Conservation (phyloP, 2,329 filamentous ascomycete genomes). For the Pseudogymnoascus sp. region DNA sequence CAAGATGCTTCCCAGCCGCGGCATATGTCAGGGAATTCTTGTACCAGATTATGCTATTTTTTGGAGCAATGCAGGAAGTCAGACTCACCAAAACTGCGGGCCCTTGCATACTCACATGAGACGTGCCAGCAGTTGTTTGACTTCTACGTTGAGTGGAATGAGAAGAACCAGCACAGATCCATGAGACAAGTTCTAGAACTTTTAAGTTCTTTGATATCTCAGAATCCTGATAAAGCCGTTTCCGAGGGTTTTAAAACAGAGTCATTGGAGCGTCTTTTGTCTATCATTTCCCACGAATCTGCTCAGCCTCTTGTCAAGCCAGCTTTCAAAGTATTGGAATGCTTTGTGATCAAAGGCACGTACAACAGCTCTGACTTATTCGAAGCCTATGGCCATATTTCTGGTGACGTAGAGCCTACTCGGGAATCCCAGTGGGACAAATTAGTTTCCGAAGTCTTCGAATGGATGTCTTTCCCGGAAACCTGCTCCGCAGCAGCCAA, state of each 20-base stretch:
- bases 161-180: conserved; percentile 54
- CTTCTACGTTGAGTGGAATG: conserved; percentile 60
- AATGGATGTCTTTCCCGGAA: conserved; percentile 49
- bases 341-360: conserved; percentile 54
- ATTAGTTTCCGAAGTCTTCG: conserved; percentile 41
- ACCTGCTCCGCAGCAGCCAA: conserved; percentile 53
- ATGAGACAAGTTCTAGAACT: conserved; percentile 55
- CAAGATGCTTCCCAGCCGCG: conserved; percentile 37
- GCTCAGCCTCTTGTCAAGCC: conserved; percentile 60
- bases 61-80: conserved; percentile 51
- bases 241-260: conserved; percentile 37
- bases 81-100: conserved; percentile 31
- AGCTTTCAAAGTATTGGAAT: conserved; percentile 57
- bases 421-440: conserved; percentile 39
- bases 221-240: conserved; percentile 37
- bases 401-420: not conserved
- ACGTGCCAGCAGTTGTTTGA: conserved; percentile 45
- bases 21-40: conserved; percentile 48
- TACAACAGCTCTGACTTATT: conserved; percentile 15
- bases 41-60: conserved; percentile 52
- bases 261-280: conserved; percentile 45
- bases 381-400: conserved; percentile 13
- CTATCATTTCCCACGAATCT: conserved; percentile 51
- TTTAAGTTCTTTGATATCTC: conserved; percentile 41
- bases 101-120: conserved; percentile 43